Base-by-base conservation (phyloP, 345 rosid genomes). In the Gossypium mustelinum region DNA sequence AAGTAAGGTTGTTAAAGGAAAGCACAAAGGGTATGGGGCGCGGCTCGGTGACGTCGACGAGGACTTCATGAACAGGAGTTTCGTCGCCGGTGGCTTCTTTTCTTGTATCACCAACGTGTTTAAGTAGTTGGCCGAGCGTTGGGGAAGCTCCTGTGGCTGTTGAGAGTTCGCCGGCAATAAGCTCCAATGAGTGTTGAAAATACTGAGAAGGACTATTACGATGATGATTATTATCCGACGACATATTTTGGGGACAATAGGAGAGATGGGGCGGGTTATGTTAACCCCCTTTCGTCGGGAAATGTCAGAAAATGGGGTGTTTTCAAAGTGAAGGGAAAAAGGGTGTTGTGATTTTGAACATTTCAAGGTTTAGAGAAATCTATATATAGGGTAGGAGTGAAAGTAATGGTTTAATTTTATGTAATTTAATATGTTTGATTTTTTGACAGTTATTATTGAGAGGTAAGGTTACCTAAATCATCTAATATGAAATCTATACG, bases 41-140 rank as follows among this genome's bases (percentile, higher is more conserved):
- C 2, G 83, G 84, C 9, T 73, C 81, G 9, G 56, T 71, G 18
- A 69, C 80, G 45, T 84, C 73, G 66, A 82, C 82, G 9, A 89
- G 72, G 9, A 80, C 50, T 70, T 86, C 92, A 67, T 89, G 98
- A 59, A 89, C 85, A 27, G 98, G 98, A 16, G 99, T 86, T 71
- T 91, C 97, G 41, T 86, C 88, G 41, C 98, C 98, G 10, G 84
- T 77, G n/a, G 76, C 84, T 69, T 87, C 85, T 76, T 90, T 87
- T 3, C 87, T 75, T 0, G 70, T 90, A 20, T 91, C 98, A 0
- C 97, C 92, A 0, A 91, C 97, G 24, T 79, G 84, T 85, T 93
- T 90, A 12, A 95, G 80, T 16, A 95, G 81, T 80, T 93, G 91
- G 1, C 94, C 98, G 29, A 95, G 84, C 0, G 97, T 93, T 1